Conservation (phyloP, 2,329 filamentous ascomycete species). For the Ophiostoma tasmaniense region DNA sequence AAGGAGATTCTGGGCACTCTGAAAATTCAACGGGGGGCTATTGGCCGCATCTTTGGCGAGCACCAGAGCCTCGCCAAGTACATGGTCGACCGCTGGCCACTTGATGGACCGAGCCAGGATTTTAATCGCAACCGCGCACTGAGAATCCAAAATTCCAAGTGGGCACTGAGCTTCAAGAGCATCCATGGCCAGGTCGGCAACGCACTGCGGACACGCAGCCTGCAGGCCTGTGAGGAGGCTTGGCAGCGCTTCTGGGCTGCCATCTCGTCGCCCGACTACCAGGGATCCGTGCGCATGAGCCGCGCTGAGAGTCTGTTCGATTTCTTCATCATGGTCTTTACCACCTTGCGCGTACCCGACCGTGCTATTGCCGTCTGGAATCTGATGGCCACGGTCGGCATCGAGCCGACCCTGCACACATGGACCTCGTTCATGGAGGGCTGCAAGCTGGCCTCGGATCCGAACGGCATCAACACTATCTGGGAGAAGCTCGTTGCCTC, state of each 20-base stretch:
- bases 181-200: slow-evolving; percentile 25
- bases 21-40: slow-evolving; percentile 10
- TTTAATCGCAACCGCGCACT: neutral
- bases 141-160: neutral
- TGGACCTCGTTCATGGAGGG: slow-evolving; percentile 69
- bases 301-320: slow-evolving; percentile 25
- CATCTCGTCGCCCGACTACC: slow-evolving; percentile 19
- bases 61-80: slow-evolving; percentile 15
- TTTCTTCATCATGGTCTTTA: slow-evolving; percentile 31
- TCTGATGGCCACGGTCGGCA: slow-evolving; percentile 38
- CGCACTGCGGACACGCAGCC: slow-evolving; percentile 25
- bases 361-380: slow-evolving; percentile 31
- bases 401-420: slow-evolving; percentile 53
- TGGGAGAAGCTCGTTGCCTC: slow-evolving; percentile 57
- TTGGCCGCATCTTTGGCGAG: slow-evolving; percentile 22
- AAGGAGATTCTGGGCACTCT: slow-evolving; percentile 19
- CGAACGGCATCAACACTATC: slow-evolving; percentile 52
- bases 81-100: slow-evolving; percentile 19
- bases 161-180: neutral
- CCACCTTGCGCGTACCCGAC: slow-evolving; percentile 25
- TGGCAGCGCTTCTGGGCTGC: slow-evolving; percentile 28
- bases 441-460: slow-evolving; percentile 52
- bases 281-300: slow-evolving; percentile 18
- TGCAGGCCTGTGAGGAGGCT: slow-evolving; percentile 21
- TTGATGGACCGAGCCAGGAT: neutral